Evolutionary conservation across 257 asterid species (phyloP).

Genomic region (Plantago major): DNA sequence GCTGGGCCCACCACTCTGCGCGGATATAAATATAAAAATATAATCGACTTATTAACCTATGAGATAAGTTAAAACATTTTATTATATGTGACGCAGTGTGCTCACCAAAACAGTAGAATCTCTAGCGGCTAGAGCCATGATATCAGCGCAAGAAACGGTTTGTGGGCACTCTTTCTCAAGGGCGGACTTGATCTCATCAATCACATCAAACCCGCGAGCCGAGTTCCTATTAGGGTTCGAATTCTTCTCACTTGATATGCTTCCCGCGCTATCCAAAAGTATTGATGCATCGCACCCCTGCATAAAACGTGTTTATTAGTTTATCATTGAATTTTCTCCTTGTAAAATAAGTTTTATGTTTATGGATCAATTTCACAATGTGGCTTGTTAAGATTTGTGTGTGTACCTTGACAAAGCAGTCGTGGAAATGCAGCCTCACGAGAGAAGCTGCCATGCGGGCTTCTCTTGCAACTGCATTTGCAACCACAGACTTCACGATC

Average conservation of each 20-base stretch:
- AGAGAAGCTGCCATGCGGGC: constrained; percentile 58
- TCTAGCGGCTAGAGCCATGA: constrained; percentile 43
- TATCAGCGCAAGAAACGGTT: constrained; percentile 51
- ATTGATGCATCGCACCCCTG: constrained; percentile 63
- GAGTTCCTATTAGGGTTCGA: constrained; percentile 49
- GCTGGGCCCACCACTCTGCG: constrained; percentile 42
- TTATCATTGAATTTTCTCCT: not conserved
- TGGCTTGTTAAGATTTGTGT: not conserved
- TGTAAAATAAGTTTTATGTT: not conserved
- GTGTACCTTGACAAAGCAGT: constrained; percentile 46
- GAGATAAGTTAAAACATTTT: not conserved
- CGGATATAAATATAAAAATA: not conserved
- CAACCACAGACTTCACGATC: constrained; percentile 23
- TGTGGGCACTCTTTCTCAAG: constrained; percentile 42
- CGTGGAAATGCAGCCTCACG: constrained; percentile 53
- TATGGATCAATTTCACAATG: not conserved
- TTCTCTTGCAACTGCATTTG: constrained; percentile 35
- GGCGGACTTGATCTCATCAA: constrained; percentile 37
- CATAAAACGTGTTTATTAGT: not conserved
- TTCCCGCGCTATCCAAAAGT: constrained; percentile 33
- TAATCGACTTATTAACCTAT: not conserved
- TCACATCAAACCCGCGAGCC: constrained; percentile 42
- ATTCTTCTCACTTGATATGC: constrained; percentile 34
- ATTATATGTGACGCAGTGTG: not conserved
- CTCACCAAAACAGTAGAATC: constrained; percentile 45